These are phyloP conservation scores for Cucurbita argyrosperma DNA, from an alignment of 306 rosid genomes.

Conservation along the genomic window DNA sequence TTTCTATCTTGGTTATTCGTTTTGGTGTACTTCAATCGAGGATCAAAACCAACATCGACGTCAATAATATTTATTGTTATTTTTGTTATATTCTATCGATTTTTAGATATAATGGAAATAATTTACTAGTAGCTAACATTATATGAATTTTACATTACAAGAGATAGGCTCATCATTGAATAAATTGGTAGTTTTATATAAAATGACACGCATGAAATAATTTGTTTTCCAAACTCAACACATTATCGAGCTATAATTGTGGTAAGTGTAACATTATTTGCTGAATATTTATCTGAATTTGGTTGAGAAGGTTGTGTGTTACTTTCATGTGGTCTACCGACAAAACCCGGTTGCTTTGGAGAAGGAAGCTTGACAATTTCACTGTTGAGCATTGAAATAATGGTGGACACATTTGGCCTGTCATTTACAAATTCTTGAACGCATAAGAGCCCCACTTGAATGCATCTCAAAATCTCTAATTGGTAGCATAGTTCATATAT, in stretches of 20 bases:
- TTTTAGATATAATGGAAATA: too few species aligned
- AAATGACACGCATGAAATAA: background rate
- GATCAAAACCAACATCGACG: too few species aligned
- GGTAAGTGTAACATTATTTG: background rate
- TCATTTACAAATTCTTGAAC: background rate
- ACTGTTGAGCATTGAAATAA: background rate
- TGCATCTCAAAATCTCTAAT: background rate
- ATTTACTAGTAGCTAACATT: too few species aligned
- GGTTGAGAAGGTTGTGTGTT: background rate
- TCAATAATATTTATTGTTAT: too few species aligned
- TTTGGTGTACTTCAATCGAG: too few species aligned
- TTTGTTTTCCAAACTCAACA: background rate
- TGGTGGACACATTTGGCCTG: background rate
- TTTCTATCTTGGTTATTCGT: too few species aligned
- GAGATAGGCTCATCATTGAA: too few species aligned
- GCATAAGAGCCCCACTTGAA: background rate
- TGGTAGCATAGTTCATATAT: background rate
- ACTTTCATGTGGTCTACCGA: background rate
- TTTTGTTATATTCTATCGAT: too few species aligned
- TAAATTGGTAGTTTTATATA: too few species aligned
- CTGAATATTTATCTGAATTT: background rate
- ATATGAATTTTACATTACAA: too few species aligned
- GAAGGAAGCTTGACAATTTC: background rate
- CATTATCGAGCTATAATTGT: background rate
- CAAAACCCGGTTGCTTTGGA: background rate